phyloP scores from a whole-genome alignment of 768 basidiomycete species.

The Hysterangium stoloniferum region DNA sequence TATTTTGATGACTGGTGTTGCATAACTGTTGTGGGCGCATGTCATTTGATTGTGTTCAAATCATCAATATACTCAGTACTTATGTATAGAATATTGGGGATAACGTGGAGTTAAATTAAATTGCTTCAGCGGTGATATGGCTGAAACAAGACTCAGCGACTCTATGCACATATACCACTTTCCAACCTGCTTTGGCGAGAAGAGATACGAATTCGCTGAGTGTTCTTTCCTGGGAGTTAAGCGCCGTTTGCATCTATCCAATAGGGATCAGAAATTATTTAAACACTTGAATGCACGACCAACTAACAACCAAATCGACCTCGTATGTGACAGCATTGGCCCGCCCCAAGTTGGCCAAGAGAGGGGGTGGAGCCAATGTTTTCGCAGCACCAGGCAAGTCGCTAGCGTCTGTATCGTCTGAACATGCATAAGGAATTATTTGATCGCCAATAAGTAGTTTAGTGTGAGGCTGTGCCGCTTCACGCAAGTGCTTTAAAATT shows the following conservation, averaged over 20 bases:
- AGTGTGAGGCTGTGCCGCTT: constrained; percentile 19
- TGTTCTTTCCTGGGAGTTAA: constrained; percentile 65
- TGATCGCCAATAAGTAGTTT: constrained; percentile 22
- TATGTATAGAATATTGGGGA: no score
- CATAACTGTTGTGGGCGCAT: no score
- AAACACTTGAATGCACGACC: background rate
- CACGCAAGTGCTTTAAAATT: constrained; percentile 23
- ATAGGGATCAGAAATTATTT: background rate
- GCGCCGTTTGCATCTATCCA: constrained; percentile 56
- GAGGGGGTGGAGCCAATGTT: constrained; percentile 49
- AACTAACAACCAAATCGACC: constrained; percentile 56
- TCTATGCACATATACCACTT: constrained; percentile 23
- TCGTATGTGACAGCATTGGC: constrained; percentile 62
- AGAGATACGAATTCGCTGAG: constrained; percentile 53
- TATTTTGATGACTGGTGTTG: no score
- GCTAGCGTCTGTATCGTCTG: background rate
- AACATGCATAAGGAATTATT: constrained; percentile 14
- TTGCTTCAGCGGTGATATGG: no score
- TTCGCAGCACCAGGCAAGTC: background rate
- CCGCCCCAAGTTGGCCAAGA: constrained; percentile 66
- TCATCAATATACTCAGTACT: no score
- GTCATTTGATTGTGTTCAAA: no score
- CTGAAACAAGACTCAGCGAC: no score
- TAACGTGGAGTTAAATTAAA: no score
- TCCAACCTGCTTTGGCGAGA: constrained; percentile 53